Conservation (phyloP, 225 moss, liverwort and hornwort genomes). For the Marchantia polymorpha region DNA sequence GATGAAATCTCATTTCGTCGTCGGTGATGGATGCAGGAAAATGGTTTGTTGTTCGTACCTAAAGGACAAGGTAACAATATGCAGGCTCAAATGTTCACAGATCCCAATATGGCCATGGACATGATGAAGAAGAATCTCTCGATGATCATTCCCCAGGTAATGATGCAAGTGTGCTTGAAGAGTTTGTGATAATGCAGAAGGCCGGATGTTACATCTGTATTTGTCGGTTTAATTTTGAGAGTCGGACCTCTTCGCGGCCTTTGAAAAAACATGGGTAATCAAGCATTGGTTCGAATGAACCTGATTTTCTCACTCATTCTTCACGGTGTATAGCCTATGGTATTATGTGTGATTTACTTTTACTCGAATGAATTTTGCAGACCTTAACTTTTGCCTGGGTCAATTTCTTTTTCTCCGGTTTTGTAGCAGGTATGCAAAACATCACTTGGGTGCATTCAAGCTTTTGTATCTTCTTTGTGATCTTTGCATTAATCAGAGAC, state of each 20-base stretch:
- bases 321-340: not conserved
- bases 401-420: conserved; percentile 98
- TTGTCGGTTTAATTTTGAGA: no score
- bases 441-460: no score
- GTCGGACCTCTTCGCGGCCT: no score
- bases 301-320: not conserved
- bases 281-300: no score
- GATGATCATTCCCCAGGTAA: conserved; percentile 89
- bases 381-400: conserved; percentile 95
- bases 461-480: not conserved
- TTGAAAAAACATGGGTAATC: no score
- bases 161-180: not conserved
- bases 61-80: conserved; percentile 78
- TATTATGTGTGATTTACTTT: not conserved
- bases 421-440: conserved; percentile 57
- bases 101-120: conserved; percentile 99
- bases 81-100: conserved; percentile 97
- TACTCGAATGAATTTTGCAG: conserved; percentile 36
- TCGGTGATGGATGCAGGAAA: conserved; percentile 40
- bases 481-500: not conserved
- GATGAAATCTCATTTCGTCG: not conserved
- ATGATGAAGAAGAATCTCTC: conserved; percentile 99
- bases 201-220: no score
- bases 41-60: conserved; percentile 77
- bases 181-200: no score